These are phyloP conservation scores for Mrakia gelida DNA, from an alignment of 768 basidiomycete species.

Conservation along the genomic window DNA sequence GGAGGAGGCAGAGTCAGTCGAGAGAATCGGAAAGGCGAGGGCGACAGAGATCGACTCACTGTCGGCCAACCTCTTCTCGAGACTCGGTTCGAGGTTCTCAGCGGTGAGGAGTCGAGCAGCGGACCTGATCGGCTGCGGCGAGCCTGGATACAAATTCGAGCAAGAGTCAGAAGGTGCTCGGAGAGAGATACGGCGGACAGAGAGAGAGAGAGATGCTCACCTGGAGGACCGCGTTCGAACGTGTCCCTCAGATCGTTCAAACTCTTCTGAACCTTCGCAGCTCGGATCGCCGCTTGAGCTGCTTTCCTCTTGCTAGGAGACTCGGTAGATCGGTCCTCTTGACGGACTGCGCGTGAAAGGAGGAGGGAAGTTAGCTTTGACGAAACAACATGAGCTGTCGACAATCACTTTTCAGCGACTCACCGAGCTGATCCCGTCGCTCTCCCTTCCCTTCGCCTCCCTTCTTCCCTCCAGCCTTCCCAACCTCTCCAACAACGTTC, in stretches of 20 bases:
- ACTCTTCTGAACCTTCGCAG: conserved; percentile 11
- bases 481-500: background rate
- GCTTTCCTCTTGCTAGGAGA: background rate
- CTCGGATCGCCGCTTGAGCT: background rate
- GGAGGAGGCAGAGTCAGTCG: background rate
- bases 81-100: background rate
- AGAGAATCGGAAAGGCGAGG: background rate
- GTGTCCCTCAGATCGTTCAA: conserved; percentile 4
- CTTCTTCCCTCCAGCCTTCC: background rate
- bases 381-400: background rate
- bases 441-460: background rate
- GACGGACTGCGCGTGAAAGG: background rate
- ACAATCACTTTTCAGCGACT: background rate
- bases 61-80: background rate
- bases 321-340: background rate
- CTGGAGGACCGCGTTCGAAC: conserved; percentile 2
- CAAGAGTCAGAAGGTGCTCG: no score
- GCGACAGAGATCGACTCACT: background rate
- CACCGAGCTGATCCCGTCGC: background rate
- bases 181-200: background rate
- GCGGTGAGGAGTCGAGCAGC: background rate
- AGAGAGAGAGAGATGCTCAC: background rate
- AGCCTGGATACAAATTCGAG: background rate
- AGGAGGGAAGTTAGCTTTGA: no score
- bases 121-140: background rate